Evolutionary conservation across 192 early-diverging fungal genomes (phyloP), one percentile per base, ranked within the genome.

Genomic region (Rhizoclosmatium sp.): DNA sequence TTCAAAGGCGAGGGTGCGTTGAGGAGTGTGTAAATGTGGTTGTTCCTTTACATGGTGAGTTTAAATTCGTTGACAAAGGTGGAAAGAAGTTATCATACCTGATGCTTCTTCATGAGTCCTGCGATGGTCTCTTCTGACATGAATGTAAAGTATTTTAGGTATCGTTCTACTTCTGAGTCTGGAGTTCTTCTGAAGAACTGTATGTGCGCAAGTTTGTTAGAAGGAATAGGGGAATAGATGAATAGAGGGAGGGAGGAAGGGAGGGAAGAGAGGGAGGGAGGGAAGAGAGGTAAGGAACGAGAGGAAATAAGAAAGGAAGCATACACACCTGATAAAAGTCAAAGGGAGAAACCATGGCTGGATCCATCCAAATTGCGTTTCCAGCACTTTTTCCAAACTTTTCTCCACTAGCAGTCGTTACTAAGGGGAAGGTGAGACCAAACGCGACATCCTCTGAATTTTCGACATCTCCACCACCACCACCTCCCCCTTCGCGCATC

Each of bases 301-400:
- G 31, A 31, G 31, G 12, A 47, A 47, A 48, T 16, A 47, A 31
- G n/a, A 69, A 10, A 10, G 31, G 31, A 31, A 31, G 31, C 31
- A 31, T 31, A 31, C 46, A 58, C 81, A 94, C 93, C 89, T 98
- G 97, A 83, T 97, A 99, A 69, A 99, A 92, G 62, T 97, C 96
- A 82, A 92, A 99, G 3, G 89, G 76, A 31, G 94, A 94, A 0
- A 94, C 91, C 87, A 92, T 88, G 3, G 60, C 85, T 42, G 89
- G 88, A 82, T 97, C 94, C 75, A 99, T 83, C 97, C 97, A 99
- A 14, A 99, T 87, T 2, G 96, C 96, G 81, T 99, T 99, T 44
- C 97, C 97, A 21, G 94, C 95, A 46, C 93, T 94, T 82, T 99
- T 99, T 23, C 97, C 97, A 91, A 99, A 99, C 82, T 99, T 99